These are phyloP conservation scores for Pugionium dolabratum DNA, from an alignment of 345 rosid species.

Conservation along the genomic window DNA sequence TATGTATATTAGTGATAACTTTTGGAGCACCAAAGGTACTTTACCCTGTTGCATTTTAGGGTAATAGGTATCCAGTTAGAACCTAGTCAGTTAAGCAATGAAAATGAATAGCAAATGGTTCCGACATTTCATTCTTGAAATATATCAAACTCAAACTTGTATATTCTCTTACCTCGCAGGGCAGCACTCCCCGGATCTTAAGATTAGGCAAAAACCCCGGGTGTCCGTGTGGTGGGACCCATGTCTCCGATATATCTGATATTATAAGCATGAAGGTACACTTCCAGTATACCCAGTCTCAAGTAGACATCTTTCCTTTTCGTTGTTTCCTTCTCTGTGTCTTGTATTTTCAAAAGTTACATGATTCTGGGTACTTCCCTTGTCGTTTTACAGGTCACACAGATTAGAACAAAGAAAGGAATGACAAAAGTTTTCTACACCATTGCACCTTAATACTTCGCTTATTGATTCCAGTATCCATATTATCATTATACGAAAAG, in stretches of 20 bases:
- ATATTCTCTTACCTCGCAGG: slow-evolving; percentile 47
- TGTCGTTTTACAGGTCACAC: slow-evolving; percentile 50
- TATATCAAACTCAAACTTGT: slow-evolving; percentile 15
- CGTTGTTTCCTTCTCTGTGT: slow-evolving; percentile 1
- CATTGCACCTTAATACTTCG: slow-evolving; percentile 37
- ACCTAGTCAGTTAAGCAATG: slow-evolving; percentile 1
- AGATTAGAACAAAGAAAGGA: slow-evolving; percentile 73
- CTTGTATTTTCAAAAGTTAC: neutral
- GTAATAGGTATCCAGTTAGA: slow-evolving; percentile 9
- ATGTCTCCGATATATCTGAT: slow-evolving; percentile 74
- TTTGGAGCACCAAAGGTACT: slow-evolving; percentile 10
- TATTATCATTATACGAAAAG: slow-evolving; percentile 5
- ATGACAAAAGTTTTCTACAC: slow-evolving; percentile 66
- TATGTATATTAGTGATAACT: slow-evolving; percentile 2
- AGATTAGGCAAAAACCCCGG: slow-evolving; percentile 66
- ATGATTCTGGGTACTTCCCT: slow-evolving; percentile 9
- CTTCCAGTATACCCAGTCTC: slow-evolving; percentile 8
- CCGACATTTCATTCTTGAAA: slow-evolving; percentile 1
- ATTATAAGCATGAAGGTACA: slow-evolving; percentile 66
- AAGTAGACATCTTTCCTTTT: neutral
- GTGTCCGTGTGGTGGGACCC: slow-evolving; percentile 93
- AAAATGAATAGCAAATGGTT: neutral
- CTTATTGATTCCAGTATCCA: neutral
- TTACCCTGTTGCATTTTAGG: neutral
- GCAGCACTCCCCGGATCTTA: slow-evolving; percentile 73